Evolutionary conservation across 2,329 filamentous ascomycete genomes (phyloP).

Genomic region (Venturia asperata): DNA sequence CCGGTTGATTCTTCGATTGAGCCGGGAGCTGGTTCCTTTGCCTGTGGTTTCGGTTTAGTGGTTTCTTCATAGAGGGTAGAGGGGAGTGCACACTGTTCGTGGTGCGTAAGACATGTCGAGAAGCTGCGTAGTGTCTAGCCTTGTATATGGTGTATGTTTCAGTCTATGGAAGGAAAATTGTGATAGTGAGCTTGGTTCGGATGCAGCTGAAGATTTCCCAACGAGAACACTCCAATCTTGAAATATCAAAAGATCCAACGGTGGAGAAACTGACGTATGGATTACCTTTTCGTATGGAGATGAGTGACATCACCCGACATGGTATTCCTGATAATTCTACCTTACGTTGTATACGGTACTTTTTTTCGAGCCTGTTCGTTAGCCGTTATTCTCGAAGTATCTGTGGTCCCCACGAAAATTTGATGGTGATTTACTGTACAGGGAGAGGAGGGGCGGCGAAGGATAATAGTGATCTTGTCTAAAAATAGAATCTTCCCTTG

Average conservation of each 20-base stretch:
- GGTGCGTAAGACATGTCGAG: slow-evolving; percentile 15
- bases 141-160: neutral
- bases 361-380: too few relatives aligned
- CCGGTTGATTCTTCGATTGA: slow-evolving; percentile 57
- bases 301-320: slow-evolving; percentile 1
- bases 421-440: too few relatives aligned
- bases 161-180: neutral
- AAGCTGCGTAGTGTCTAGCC: neutral
- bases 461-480: too few relatives aligned
- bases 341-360: too few relatives aligned
- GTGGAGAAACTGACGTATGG: slow-evolving; percentile 5
- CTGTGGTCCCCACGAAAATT: too few relatives aligned
- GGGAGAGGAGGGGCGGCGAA: too few relatives aligned
- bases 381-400: too few relatives aligned
- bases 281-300: neutral
- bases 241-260: neutral
- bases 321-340: neutral
- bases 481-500: too few relatives aligned
- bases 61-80: neutral
- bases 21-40: slow-evolving; percentile 42
- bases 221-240: neutral
- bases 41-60: slow-evolving; percentile 27
- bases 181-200: neutral
- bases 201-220: too few relatives aligned
- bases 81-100: neutral